Base-by-base conservation (phyloP, 2,329 filamentous ascomycete species). In the Fusarium sp. region DNA sequence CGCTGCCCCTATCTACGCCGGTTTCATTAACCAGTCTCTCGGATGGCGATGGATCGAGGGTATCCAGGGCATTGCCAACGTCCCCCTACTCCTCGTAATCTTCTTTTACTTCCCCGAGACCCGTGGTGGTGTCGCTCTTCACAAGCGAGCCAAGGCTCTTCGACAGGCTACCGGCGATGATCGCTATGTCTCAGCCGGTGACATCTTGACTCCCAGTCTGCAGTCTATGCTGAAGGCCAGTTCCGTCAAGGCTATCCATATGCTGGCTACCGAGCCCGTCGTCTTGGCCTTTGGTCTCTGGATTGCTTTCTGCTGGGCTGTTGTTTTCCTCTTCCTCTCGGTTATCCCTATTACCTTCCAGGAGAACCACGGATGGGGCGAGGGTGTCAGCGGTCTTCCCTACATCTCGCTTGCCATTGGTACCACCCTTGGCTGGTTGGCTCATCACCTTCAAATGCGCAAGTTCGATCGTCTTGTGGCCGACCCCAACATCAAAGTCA, bases 301-400 rank as follows among this genome's bases (percentile, higher is more conserved):
- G 69, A 71, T 71, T 7, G 69, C 69, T 3, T 71, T 71, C 51
- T 71, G 69, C 39, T 71, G 69, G 69, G 69, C 68, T 22, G 69
- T 71, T 3, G 69, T 71, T 22, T 71, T 71, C 39, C 63, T 71
- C 8, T 71, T 71, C 45, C 68, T 71, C 0, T 71, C 69, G 0
- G 69, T 71, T 3, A 71, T 71, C 5, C 68, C 68, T 5, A 70
- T 70, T 11, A 70, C 68, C 1, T 70, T 70, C 33, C 62, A 63
- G 15, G 68, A 70, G 50, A 44, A 70, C 14, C 68, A 70, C 7
- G 68, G 68, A 1, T 70, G 68, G 68, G 52, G 56, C 1, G 56
- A 68, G 13, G 68, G 68, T 51, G 67, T 70, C 6, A 39, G 54
- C 4, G 68, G 68, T 24, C 68, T 70, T 9, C 68, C 68, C 2